Evolutionary conservation across 257 asterid species (phyloP), one percentile per base, ranked within the genome.

Genomic region (Linderniella brevidens): DNA sequence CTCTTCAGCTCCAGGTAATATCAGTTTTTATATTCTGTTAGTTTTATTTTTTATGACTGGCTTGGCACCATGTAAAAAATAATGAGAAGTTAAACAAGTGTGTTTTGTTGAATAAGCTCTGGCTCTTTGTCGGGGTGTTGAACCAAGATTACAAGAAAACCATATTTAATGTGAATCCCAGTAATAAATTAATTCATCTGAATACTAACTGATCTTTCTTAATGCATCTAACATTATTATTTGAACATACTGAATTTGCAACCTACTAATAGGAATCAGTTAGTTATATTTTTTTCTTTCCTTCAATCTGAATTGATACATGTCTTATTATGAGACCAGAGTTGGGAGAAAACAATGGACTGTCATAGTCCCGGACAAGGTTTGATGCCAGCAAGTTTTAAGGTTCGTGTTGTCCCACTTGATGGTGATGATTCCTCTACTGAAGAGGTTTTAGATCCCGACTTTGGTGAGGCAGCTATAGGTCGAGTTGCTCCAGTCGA

Each of bases 301-400:
- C 14, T 41, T 41, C 13, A 6, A 17, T 41, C 14, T 11, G 11
- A 7, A n/a, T 41, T 17, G 46, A 6, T 5, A 6, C 3, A 41
- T 41, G 14, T 53, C 61, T 19, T 16, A 53, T 42, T 48, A 11
- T 63, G 57, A 35, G 55, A 52, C 20, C 61, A 74, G 92, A 87
- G 97, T 61, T 82, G 94, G 95, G 93, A 75, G 79, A 75, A 78
- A 86, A 86, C 96, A 25, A 82, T 86, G 78, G 92, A 82, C 62
- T 82, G 96, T 63, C 71, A 86, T 59, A 86, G 94, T 65, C 96
- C 96, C 54, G 92, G 96, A 59, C 94, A 76, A 70, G 96, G 96
- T 54, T 58, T 86, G 51, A 86, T 82, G 92, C 96, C 94, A 40
- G 92, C 96, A 14, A 86, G 96, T 65, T 86, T 86, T 68, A 86